Percentiles rank a stretch among this genome's conserved stretches.
phyloP scores from a whole-genome alignment of 2,329 filamentous ascomycete species.

The Emydomyces testavorans region DNA sequence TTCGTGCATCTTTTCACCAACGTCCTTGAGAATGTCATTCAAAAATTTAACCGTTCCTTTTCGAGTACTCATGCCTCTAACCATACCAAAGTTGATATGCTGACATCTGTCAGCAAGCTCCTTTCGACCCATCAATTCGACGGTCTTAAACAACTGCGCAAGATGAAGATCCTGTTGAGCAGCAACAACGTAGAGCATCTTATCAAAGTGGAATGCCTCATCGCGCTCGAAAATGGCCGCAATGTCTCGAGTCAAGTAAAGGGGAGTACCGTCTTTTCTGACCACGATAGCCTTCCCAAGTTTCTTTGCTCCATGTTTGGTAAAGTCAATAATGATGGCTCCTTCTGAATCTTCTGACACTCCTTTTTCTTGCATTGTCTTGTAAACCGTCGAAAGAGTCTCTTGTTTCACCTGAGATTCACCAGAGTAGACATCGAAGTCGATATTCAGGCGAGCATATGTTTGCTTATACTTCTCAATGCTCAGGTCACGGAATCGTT shows the following conservation, averaged over 20 bases:
- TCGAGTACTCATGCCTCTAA: conserved; percentile 53
- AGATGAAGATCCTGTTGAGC: conserved; percentile 54
- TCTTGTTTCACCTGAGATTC: conserved; percentile 55
- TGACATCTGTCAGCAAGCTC: conserved; percentile 49
- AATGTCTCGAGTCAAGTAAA: conserved; percentile 60
- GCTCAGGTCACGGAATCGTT: conserved; percentile 51
- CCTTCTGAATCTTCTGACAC: conserved; percentile 55
- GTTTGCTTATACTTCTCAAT: conserved; percentile 55
- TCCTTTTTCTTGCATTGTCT: conserved; percentile 47
- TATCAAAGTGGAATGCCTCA: conserved; percentile 52
- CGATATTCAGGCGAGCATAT: conserved; percentile 53
- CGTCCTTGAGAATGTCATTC: conserved; percentile 62
- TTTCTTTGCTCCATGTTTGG: conserved; percentile 55
- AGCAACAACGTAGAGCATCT: conserved; percentile 58
- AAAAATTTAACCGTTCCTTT: conserved; percentile 64
- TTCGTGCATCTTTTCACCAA: conserved; percentile 92
- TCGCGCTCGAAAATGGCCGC: conserved; percentile 53
- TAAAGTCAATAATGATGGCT: conserved; percentile 57
- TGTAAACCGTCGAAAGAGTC: conserved; percentile 51
- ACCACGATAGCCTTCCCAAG: conserved; percentile 56
- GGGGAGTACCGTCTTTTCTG: conserved; percentile 55
- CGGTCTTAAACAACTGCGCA: conserved; percentile 54
- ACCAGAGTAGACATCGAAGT: conserved; percentile 55
- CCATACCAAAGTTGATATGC: conserved; percentile 57
- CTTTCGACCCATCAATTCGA: conserved; percentile 50